Conservation (phyloP, 345 rosid genomes). For the Eucalyptus shirleyi region DNA sequence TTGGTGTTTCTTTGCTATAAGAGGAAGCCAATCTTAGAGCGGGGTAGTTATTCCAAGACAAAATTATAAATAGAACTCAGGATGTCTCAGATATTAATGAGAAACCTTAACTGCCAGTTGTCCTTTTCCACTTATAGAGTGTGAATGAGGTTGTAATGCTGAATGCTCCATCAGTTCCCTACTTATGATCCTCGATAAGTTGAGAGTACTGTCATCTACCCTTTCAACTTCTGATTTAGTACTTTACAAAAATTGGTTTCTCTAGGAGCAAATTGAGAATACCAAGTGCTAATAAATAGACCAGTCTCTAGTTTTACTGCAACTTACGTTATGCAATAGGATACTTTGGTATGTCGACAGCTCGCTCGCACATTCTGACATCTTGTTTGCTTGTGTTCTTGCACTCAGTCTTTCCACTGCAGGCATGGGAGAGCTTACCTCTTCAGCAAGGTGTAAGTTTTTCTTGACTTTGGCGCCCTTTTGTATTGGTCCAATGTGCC, state of each 20-base stretch:
- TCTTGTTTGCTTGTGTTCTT: conserved; percentile 10
- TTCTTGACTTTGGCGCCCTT: conserved; percentile 12
- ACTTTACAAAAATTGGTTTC: background rate
- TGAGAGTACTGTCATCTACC: background rate
- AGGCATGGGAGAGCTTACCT: conserved; percentile 98
- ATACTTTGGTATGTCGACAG: background rate
- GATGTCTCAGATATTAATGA: background rate
- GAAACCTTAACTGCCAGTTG: background rate
- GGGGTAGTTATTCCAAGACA: background rate
- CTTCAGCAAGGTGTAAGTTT: conserved; percentile 95
- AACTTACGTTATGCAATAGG: background rate
- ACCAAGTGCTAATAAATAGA: background rate
- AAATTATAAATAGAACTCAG: background rate
- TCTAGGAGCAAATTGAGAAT: background rate
- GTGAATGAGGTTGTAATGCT: background rate
- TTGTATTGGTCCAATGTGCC: background rate
- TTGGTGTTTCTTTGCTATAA: background rate
- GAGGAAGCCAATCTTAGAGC: background rate
- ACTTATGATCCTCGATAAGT: background rate
- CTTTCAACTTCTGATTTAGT: background rate
- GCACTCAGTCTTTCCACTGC: conserved; percentile 71
- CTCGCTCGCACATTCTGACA: conserved; percentile 10
- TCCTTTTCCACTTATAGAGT: background rate
- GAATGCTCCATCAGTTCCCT: background rate
- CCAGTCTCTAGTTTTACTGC: background rate